Evolutionary conservation across 306 rosid genomes (phyloP), one percentile per base, ranked within the genome.

Genomic region (Fagus sylvatica): DNA sequence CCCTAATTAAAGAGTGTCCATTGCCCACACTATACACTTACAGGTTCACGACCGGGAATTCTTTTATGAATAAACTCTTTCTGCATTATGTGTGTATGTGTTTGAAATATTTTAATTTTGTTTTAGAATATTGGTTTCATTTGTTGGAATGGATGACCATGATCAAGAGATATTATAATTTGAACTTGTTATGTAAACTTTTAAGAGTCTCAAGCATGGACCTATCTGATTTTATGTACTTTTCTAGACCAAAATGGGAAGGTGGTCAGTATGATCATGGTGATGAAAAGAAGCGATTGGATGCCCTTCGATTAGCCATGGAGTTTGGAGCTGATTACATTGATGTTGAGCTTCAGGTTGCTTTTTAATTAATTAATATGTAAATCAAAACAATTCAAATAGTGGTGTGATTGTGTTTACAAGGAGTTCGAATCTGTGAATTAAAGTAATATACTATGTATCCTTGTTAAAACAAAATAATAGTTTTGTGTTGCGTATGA

Each of bases 181-280:
- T 72, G 49, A 57, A 74, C 61, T 66, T 48, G 43, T 43, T 43
- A 43, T 32, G 16, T 62, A 19, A 10, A 37, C 7, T 77, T 46
- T 36, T 51, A 76, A 68, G 51, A 54, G 60, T 74, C 40, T 19
- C 3, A 3, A 7, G 56, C 34, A 17, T 46, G 22, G 22, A 76
- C 71, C 42, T 60, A 39, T 82, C 53, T 78, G 76, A 73, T 33
- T 67, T 43, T 70, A 8, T 80, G 32, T 68, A 40, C 71, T 72
- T 72, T 79, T 49, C 76, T 71, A 91, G 98, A 85, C 98, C 98
- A 7, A 87, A 43, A 30, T 93, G 97, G 98, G 97, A 91, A 78
- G 97, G 97, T 53, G 98, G 98, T 61, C 84, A 59, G 82, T 93
- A 93, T 66, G 91, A n/a, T n/a, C n/a, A 87, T 75, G 98, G 98